phyloP scores from a whole-genome alignment of 169 alveolate genomes.

The Cryptosporidium sp. region DNA sequence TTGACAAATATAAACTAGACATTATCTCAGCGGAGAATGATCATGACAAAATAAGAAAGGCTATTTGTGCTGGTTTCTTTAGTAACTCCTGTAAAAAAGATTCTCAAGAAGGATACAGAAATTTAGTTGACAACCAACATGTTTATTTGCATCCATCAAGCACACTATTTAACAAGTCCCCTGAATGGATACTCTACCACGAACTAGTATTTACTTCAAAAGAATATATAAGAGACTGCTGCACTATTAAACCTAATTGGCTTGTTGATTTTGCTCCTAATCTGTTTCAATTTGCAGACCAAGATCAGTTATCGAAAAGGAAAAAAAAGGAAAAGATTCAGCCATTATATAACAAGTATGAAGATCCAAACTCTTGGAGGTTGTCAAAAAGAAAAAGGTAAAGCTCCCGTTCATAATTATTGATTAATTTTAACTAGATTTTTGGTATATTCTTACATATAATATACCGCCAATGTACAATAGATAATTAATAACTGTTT shows the following conservation, averaged over 20 bases:
- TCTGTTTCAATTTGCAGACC: constrained; percentile 93
- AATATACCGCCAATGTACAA: constrained; percentile 23
- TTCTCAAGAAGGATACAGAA: constrained; percentile 97
- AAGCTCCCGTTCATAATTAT: constrained; percentile 2
- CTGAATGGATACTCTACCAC: constrained; percentile 99
- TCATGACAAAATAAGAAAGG: constrained; percentile 92
- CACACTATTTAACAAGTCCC: constrained; percentile 93
- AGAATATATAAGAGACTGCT: constrained; percentile 98
- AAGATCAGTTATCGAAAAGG: constrained; percentile 88
- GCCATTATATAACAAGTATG: constrained; percentile 94
- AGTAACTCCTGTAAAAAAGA: constrained; percentile 96
- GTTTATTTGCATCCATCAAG: constrained; percentile 98
- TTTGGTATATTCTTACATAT: background rate
- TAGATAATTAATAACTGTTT: background rate
- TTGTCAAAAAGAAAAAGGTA: constrained; percentile 94
- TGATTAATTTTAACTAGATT: background rate
- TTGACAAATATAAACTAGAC: constrained; percentile 94
- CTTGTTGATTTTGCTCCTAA: constrained; percentile 97
- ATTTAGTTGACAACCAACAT: constrained; percentile 95
- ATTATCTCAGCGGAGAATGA: constrained; percentile 89
- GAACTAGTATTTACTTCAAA: constrained; percentile 97
- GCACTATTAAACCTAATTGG: constrained; percentile 97
- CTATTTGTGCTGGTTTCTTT: constrained; percentile 98
- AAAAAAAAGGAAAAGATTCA: constrained; percentile 95
- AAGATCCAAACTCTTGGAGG: constrained; percentile 99